Conservation (phyloP, 2,329 filamentous ascomycete species). For the Aureobasidium musti region DNA sequence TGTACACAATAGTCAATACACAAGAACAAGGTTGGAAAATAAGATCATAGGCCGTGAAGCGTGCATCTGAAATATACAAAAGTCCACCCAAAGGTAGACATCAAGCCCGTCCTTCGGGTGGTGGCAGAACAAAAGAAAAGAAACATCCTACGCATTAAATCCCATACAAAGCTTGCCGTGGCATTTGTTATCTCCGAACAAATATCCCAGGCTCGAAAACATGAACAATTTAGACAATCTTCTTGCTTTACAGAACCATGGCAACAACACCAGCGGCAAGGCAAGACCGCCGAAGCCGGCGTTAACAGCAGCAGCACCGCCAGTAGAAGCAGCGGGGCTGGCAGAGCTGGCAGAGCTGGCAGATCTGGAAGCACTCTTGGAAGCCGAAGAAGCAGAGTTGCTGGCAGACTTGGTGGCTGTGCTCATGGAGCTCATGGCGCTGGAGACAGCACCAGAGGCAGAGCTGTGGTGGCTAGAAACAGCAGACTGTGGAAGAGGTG, state of each 20-base stretch:
- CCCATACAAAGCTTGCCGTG: neutral
- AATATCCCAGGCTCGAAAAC: neutral
- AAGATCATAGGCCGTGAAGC: neutral
- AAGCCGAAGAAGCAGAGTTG: slow-evolving; percentile 41
- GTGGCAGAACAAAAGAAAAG: neutral
- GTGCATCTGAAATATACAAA: neutral
- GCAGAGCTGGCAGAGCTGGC: slow-evolving; percentile 36
- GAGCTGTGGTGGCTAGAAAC: neutral
- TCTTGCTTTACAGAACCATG: slow-evolving; percentile 3
- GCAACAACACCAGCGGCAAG: slow-evolving; percentile 46
- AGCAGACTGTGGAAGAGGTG: neutral
- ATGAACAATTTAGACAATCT: neutral
- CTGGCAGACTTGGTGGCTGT: slow-evolving; percentile 31
- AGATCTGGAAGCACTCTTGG: slow-evolving; percentile 56
- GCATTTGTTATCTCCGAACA: neutral
- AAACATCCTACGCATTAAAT: neutral
- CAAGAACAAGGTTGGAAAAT: neutral
- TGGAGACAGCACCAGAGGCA: slow-evolving; percentile 8
- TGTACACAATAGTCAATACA: neutral
- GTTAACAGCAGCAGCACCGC: slow-evolving; percentile 41
- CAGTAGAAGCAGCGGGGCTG: slow-evolving; percentile 38
- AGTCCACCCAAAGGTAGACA: neutral
- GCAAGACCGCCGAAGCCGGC: slow-evolving; percentile 45
- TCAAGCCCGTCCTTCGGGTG: neutral
- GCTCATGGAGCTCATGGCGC: slow-evolving; percentile 11